Evolutionary conservation across 2,329 filamentous ascomycete species (phyloP).

Genomic region (Paracoccidioides brasiliensis): DNA sequence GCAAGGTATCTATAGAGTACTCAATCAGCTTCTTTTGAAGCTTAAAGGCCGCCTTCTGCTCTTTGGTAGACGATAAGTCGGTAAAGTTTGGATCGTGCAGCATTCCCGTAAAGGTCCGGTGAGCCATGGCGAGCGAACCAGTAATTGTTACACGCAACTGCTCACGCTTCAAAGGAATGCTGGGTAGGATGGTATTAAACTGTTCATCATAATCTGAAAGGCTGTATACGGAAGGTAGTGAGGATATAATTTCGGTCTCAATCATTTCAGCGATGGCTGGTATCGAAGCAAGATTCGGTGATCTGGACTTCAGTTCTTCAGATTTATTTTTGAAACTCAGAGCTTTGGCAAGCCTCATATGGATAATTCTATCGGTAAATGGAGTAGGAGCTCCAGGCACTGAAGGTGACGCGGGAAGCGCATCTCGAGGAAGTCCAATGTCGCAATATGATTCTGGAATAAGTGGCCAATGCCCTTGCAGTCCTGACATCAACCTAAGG

Average conservation of each 20-base stretch:
- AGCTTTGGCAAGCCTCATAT: neutral
- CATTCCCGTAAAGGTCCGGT: neutral
- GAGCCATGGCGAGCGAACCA: neutral
- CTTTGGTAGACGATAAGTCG: neutral
- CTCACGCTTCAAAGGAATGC: neutral
- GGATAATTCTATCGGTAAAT: conserved; percentile 1
- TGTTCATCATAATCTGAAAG: conserved; percentile 1
- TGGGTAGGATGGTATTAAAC: neutral
- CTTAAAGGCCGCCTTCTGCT: neutral
- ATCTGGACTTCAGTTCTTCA: neutral
- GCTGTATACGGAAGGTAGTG: neutral
- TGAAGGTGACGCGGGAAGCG: neutral
- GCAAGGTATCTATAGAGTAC: neutral
- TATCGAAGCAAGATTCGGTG: neutral
- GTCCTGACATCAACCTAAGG: neutral
- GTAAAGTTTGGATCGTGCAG: neutral
- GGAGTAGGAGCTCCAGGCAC: neutral
- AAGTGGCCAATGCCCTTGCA: neutral
- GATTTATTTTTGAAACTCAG: neutral
- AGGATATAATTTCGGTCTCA: neutral
- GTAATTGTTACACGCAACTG: neutral
- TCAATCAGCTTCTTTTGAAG: conserved; percentile 1
- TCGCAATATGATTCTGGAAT: neutral
- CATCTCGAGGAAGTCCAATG: neutral
- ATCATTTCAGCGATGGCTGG: neutral